Evolutionary conservation across 371 early-diverging fungal species (phyloP).

Genomic region (Capillidium heterosporum): DNA sequence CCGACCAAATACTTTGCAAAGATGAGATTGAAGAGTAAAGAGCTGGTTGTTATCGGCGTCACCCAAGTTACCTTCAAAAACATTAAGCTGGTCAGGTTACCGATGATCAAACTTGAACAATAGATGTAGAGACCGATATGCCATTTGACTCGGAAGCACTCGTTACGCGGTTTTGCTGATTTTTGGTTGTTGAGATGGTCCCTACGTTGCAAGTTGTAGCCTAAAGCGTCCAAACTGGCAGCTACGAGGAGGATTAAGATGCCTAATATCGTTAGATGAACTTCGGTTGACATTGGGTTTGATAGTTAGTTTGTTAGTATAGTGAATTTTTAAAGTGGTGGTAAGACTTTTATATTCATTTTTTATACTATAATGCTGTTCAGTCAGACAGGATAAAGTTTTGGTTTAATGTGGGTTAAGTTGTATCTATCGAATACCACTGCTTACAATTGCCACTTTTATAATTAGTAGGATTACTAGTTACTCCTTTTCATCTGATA

Average conservation of each 20-base stretch:
- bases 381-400: too few relatives aligned
- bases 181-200: constrained; percentile 42
- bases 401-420: too few relatives aligned
- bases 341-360: too few relatives aligned
- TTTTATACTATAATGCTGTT: too few relatives aligned
- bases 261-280: too few relatives aligned
- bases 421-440: too few relatives aligned
- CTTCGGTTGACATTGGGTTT: too few relatives aligned
- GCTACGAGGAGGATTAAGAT: constrained; percentile 36
- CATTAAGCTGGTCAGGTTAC: constrained; percentile 33
- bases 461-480: too few relatives aligned
- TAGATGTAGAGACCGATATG: constrained; percentile 45
- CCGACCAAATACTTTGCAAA: constrained; percentile 48
- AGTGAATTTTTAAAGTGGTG: too few relatives aligned
- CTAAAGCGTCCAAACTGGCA: constrained; percentile 44
- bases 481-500: too few relatives aligned
- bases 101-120: constrained; percentile 36
- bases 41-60: constrained; percentile 41
- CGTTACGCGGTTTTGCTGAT: constrained; percentile 24
- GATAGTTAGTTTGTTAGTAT: too few relatives aligned
- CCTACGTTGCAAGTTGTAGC: constrained; percentile 38
- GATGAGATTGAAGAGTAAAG: constrained; percentile 47
- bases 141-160: constrained; percentile 44
- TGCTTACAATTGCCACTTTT: too few relatives aligned
- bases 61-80: constrained; percentile 52